These are phyloP conservation scores for Polygonum maritimum DNA, from an alignment of 148 eudicot genomes.

Conservation along the genomic window DNA sequence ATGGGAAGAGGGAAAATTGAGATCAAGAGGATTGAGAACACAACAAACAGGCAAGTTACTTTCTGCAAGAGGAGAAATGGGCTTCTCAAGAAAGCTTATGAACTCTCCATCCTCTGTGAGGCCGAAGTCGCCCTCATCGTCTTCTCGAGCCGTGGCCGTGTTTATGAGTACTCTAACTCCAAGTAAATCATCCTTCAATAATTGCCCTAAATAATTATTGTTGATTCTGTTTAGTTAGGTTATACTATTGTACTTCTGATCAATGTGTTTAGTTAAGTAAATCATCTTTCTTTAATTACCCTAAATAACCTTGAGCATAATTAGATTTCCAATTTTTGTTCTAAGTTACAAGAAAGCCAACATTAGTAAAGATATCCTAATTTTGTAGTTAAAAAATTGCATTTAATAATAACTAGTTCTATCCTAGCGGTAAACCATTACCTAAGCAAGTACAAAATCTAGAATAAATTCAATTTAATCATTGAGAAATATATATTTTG, in stretches of 20 bases:
- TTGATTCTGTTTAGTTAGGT: not conserved
- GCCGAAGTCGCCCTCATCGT: conserved; percentile 25
- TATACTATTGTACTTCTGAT: not conserved
- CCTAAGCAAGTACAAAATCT: not conserved
- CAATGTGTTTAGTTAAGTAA: not conserved
- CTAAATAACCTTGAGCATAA: no score
- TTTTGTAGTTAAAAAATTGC: no score
- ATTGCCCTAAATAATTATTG: not conserved
- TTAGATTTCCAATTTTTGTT: no score
- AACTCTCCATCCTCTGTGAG: conserved; percentile 20
- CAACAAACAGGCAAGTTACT: conserved; percentile 22
- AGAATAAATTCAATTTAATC: not conserved
- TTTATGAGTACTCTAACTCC: conserved; percentile 18
- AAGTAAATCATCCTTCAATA: not conserved
- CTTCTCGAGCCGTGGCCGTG: conserved; percentile 25
- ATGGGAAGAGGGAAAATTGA: conserved; percentile 27
- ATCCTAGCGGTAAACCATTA: no score
- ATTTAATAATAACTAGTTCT: no score
- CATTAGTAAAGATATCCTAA: no score
- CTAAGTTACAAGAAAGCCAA: no score
- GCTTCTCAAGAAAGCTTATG: conserved; percentile 26
- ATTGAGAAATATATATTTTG: not conserved
- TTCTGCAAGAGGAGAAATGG: conserved; percentile 29
- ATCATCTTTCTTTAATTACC: no score
- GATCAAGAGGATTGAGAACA: conserved; percentile 27